Evolutionary conservation across 2,329 filamentous ascomycete species (phyloP), one percentile per base, ranked within the genome.

Genomic region (Tothia fuscella): DNA sequence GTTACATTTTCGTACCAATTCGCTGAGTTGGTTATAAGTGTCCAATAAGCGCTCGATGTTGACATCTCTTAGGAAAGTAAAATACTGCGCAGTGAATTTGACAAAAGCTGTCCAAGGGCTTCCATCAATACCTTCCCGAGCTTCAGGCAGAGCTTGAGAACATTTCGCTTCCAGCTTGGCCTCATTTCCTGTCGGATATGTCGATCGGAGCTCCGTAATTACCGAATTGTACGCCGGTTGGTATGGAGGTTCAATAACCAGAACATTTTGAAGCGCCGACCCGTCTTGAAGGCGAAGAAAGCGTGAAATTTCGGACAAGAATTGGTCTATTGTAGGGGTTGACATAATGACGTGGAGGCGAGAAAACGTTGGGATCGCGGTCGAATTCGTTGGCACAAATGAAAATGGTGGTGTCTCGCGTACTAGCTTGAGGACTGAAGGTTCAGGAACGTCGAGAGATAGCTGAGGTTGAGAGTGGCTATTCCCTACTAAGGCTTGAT

Each of bases 1-100:
- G 20, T 86, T 82, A 51, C 82, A 91, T 51, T 87, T 81, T 54
- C 85, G 82, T 37, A 88, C 72, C 21, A 94, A 63, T 1, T 72
- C 74, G 48, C 77, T 84, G 42, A 94, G 71, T 52, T 81, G 61
- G 44, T 83, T 72, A 55, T 93, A 86, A 3, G 87, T 81, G 42
- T 75, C 72, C 21, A 89, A 63, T 30, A 91, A 64, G 53, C 93
- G 80, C 10, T 78, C 74, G 38, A 82, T 78, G 52, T 93, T 72
- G 24, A 89, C 78, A 53, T 93, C 84, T 43, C 87, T 70, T 67
- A 89, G 76, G 52, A 88, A 93, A 33, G 73, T 67, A 48, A 94
- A 68, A 54, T 93, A 95, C 38, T 85, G 77, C 51, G 77, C 81
- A 58, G 93, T 75, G 54, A 94, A 93, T 2, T 76, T 72, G 38